Base-by-base conservation (phyloP, 2,329 filamentous ascomycete species). In the Penicillium hordei region DNA sequence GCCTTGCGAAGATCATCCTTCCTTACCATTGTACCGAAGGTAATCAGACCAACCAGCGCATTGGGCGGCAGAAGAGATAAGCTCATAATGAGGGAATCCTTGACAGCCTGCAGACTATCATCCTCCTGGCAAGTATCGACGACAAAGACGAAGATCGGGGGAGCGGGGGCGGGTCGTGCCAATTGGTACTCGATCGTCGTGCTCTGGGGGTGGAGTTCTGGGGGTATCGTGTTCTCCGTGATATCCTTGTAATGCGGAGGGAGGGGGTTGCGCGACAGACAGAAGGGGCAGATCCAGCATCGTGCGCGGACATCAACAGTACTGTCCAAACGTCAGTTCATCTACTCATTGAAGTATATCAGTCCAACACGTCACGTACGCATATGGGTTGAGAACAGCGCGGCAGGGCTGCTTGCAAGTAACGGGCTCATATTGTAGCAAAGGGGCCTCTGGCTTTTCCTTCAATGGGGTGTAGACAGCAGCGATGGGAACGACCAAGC, bases 371-470 rank as follows among this genome's bases (percentile, higher is more conserved):
- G 40, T 42, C 25, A 59, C 85, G 71, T 83, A 95, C 92, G 93
- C 97, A 82, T 93, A 97, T 44, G 94, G 94, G 75, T 99, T 99
- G 75, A 99, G 82, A 38, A 97, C 92, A 54, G 93, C 93, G 76
- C 93, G 89, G 78, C 94, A 99, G 61, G 94, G 94, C 74, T 90
- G 86, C 79, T 97, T 97, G 87, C 94, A 99, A 60, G 90, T 93
- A 42, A 99, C 91, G 19, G 94, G 94, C 78, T 97, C 93, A 78
- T 97, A 97, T 75, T 95, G 91, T 52, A 99, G 83, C 62, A 96
- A 79, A 55, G 93, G 91, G 25, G 91, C 90, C 63, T 96, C 75
- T 23, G 89, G 86, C 80, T 95, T 95, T 80, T 97, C 93, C 79
- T 97, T 97, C 69, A 97, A 80, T 5, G 93, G 93, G 2, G 93